Evolutionary conservation across 1,284 basidiomycete species (phyloP), one percentile per base, ranked within the genome.

Genomic region (Austroboletus niveus): DNA sequence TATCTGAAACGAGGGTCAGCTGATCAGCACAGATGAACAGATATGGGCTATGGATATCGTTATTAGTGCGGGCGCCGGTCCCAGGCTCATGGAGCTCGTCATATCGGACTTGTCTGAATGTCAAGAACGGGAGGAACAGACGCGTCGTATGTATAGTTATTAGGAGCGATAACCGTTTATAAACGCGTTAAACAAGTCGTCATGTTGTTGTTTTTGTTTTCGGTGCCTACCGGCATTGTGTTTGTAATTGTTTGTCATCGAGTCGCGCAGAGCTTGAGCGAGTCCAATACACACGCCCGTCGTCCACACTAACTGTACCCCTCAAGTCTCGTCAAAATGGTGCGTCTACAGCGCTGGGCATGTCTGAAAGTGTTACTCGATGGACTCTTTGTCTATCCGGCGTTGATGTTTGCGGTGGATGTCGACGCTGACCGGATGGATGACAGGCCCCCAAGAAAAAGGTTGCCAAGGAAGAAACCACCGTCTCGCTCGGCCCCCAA

Each of bases 401-500:
- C 20, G 8, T 9, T 32, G 22, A 30, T 47, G 22, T 43, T 24
- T 24, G 22, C 22, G 22, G 22, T 24, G 22, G 22, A 24, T 24
- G 22, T 24, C 22, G 22, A 24, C 5, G 22, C 22, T 24, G 22
- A 24, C 11, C 30, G 17, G 66, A 52, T 76, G 77, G 76, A 78
- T 78, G 63, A 55, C 30, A 91, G 88, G 74, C 88, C 57, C 88
- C 88, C 72, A 91, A 88, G 75, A 89, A 87, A 78, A 89, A 87
- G 75, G 85, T 78, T 63, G 81, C 81, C 61, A 87, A 85, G 72
- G 88, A 92, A 75, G 87, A 89, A 67, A 80, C 79, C 69, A 81
- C 88, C 63, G 89, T 94, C 66, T 85, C 87, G 52, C 91, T 97
- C 72, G 94, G 94, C 62, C 94, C 94, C 64, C 89, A 96, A 71